phyloP scores from a whole-genome alignment of 2,329 filamentous ascomycete genomes.

The Fusarium nygamai region DNA sequence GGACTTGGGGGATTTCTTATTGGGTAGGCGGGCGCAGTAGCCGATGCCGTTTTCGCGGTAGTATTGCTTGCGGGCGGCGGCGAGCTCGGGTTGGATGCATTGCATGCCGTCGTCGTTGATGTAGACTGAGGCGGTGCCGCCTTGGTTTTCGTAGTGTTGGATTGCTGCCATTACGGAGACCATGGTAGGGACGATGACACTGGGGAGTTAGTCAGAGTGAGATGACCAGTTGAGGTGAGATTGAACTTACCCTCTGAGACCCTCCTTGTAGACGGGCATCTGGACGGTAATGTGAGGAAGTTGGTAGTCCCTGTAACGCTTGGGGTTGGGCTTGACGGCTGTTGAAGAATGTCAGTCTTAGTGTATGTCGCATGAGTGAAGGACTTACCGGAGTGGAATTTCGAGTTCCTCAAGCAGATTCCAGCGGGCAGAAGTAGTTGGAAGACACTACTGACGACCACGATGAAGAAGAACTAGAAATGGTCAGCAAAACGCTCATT shows the following conservation, averaged over 20 bases:
- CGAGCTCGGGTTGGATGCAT: constrained; percentile 61
- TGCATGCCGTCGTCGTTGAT: constrained; percentile 77
- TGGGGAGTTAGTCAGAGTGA: neutral
- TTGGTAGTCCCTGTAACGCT: constrained; percentile 47
- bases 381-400: constrained; percentile 38
- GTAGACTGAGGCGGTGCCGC: constrained; percentile 74
- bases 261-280: constrained; percentile 57
- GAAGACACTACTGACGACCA: constrained; percentile 39
- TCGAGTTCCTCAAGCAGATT: constrained; percentile 40
- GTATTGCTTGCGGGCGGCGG: constrained; percentile 61
- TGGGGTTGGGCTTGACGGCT: constrained; percentile 43
- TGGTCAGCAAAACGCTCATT: too few species aligned
- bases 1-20: constrained; percentile 46
- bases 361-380: neutral
- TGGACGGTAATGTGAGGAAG: constrained; percentile 57
- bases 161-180: constrained; percentile 66
- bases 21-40: constrained; percentile 62
- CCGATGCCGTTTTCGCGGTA: constrained; percentile 68
- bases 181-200: constrained; percentile 64
- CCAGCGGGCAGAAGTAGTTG: constrained; percentile 39
- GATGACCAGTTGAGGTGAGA: accelerated
- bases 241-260: constrained; percentile 32
- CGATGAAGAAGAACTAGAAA: constrained; percentile 42
- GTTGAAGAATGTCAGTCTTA: neutral
- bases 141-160: constrained; percentile 67